Conservation (phyloP, 148 eudicot genomes). For the Camellia japonica region DNA sequence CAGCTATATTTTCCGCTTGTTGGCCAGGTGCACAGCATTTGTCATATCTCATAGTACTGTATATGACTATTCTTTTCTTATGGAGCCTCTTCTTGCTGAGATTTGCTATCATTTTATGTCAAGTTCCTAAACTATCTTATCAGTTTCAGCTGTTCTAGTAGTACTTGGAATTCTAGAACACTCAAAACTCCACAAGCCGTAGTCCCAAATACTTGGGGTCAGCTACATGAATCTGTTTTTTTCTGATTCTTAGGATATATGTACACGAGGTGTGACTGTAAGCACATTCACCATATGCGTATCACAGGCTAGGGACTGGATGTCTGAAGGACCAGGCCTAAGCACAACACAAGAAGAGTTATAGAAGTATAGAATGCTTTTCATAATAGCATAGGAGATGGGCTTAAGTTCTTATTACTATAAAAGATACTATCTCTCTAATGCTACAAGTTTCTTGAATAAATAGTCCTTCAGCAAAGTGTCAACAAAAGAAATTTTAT, state of each 20-base stretch:
- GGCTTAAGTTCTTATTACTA: not conserved
- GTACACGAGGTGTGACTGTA: not conserved
- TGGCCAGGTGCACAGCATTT: slow-evolving; percentile 64
- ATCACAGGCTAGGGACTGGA: not conserved
- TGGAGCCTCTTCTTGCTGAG: not conserved
- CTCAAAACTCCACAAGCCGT: not conserved
- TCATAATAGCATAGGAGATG: not conserved
- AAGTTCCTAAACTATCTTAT: not conserved
- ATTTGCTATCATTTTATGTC: not conserved
- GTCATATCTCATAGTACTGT: not conserved
- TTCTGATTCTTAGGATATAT: no score
- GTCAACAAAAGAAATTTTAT: not conserved
- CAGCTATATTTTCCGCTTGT: slow-evolving; percentile 94
- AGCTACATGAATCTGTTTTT: not conserved
- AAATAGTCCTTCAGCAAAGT: not conserved
- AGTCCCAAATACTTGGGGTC: not conserved
- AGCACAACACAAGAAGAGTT: not conserved
- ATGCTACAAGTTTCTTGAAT: not conserved
- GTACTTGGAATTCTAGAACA: not conserved
- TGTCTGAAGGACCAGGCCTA: not conserved
- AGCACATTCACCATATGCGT: not conserved
- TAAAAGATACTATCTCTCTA: not conserved
- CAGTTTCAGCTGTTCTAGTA: not conserved
- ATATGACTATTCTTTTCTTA: not conserved
- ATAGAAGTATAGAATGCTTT: slow-evolving; percentile 5